Conservation (phyloP, 192 early-diverging fungal genomes). For the Gonapodya sp. region DNA sequence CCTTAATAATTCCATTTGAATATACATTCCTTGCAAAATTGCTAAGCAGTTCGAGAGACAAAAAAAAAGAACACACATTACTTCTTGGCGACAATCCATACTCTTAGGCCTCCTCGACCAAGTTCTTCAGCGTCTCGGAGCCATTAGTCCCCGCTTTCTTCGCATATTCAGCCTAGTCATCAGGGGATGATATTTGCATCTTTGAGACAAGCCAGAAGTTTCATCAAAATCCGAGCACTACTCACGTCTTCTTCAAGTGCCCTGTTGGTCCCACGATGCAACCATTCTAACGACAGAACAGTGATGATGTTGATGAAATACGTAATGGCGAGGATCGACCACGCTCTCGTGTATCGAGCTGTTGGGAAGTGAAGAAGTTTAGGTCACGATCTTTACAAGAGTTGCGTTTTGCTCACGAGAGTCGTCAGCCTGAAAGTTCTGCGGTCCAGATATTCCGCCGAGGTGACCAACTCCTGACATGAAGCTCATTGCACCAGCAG, state of each 20-base stretch:
- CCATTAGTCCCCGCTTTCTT: too few relatives aligned
- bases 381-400: neutral
- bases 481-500: neutral
- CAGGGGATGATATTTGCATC: too few relatives aligned
- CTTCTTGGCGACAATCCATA: too few relatives aligned
- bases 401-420: neutral
- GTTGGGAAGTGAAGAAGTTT: neutral
- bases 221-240: too few relatives aligned
- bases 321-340: neutral
- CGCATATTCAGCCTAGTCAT: too few relatives aligned
- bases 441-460: neutral
- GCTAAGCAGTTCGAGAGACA: too few relatives aligned
- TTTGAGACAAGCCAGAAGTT: too few relatives aligned
- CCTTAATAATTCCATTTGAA: too few relatives aligned
- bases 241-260: neutral
- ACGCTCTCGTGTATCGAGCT: neutral
- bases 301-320: neutral
- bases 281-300: neutral
- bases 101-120: too few relatives aligned
- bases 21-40: too few relatives aligned
- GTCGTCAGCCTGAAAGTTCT: neutral
- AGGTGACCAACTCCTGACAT: neutral
- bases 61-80: too few relatives aligned
- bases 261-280: neutral
- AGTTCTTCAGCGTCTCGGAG: too few relatives aligned